Evolutionary conservation across 2,329 filamentous ascomycete genomes (phyloP).

Genomic region (Fusarium illudens): DNA sequence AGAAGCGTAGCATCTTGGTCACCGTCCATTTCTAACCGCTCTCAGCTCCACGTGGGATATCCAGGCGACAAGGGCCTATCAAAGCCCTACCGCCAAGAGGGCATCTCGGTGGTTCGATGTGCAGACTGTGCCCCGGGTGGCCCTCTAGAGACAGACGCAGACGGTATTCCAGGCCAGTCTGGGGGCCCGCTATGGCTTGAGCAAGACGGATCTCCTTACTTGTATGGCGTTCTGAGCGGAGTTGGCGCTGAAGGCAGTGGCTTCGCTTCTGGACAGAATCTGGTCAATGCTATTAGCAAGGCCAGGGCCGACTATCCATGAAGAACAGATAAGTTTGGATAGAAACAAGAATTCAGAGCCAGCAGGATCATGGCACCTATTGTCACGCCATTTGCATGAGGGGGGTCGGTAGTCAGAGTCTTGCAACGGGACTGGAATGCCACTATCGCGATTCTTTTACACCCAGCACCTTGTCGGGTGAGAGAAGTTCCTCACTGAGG

Average conservation of each 20-base stretch:
- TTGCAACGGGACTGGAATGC: no score
- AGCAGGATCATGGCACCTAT: no score
- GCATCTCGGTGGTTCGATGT: not conserved
- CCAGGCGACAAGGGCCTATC: not conserved
- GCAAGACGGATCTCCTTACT: not conserved
- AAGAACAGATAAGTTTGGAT: no score
- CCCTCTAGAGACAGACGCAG: not conserved
- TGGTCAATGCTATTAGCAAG: constrained; percentile 1
- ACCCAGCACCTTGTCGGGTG: no score
- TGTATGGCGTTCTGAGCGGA: constrained; percentile 2
- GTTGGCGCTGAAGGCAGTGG: not conserved
- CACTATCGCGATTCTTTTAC: no score
- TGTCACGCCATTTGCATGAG: no score
- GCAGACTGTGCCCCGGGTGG: not conserved
- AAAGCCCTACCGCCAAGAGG: constrained; percentile 1
- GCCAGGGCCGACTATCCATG: constrained; percentile 1
- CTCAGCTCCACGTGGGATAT: constrained; percentile 8
- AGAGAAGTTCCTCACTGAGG: no score
- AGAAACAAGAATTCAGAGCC: no score
- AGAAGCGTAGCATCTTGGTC: no score
- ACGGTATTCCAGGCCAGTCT: not conserved
- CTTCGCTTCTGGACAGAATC: not conserved
- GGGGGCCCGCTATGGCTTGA: constrained; percentile 14
- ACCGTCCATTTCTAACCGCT: not conserved
- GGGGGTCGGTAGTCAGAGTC: no score